These are phyloP conservation scores for Bipolaris victoriae DNA, from an alignment of 2,329 filamentous ascomycete species.

Conservation along the genomic window DNA sequence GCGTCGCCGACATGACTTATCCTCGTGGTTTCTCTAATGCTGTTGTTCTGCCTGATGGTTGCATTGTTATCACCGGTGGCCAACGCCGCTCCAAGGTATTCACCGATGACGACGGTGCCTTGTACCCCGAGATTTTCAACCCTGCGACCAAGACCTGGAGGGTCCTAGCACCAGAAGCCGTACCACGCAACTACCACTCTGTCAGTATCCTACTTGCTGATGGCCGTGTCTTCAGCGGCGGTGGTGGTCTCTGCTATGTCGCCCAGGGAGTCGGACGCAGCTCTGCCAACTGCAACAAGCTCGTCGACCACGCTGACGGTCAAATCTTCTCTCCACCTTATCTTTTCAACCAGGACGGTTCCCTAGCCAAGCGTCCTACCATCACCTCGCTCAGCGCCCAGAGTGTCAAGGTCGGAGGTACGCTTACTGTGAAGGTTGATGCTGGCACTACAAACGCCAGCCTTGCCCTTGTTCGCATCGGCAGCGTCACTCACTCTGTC, in stretches of 20 bases:
- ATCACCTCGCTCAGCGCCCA: conserved; percentile 22
- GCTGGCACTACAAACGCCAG: conserved; percentile 12
- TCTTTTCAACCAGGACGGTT: conserved; percentile 34
- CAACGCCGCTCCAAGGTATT: conserved; percentile 32
- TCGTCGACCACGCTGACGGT: conserved; percentile 36
- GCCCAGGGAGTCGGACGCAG: conserved; percentile 21
- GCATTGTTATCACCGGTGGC: conserved; percentile 35
- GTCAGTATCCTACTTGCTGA: conserved; percentile 34
- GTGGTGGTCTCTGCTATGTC: conserved; percentile 35
- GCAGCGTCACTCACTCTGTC: conserved; percentile 38
- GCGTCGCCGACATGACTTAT: conserved; percentile 33
- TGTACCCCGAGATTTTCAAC: conserved; percentile 35
- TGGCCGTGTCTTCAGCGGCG: conserved; percentile 33
- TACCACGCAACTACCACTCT: conserved; percentile 36
- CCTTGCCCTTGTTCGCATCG: conserved; percentile 32
- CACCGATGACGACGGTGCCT: conserved; percentile 29
- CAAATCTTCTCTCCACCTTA: conserved; percentile 39
- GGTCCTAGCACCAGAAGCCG: conserved; percentile 29
- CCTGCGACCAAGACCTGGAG: conserved; percentile 33
- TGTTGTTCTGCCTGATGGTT: conserved; percentile 37
- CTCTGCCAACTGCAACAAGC: conserved; percentile 36
- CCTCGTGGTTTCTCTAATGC: conserved; percentile 34
- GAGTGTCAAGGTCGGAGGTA: conserved; percentile 29
- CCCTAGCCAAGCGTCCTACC: conserved; percentile 23
- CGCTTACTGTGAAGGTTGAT: conserved; percentile 19